Evolutionary conservation across 1,284 basidiomycete species (phyloP).

Genomic region (Irpex rosettiformis): DNA sequence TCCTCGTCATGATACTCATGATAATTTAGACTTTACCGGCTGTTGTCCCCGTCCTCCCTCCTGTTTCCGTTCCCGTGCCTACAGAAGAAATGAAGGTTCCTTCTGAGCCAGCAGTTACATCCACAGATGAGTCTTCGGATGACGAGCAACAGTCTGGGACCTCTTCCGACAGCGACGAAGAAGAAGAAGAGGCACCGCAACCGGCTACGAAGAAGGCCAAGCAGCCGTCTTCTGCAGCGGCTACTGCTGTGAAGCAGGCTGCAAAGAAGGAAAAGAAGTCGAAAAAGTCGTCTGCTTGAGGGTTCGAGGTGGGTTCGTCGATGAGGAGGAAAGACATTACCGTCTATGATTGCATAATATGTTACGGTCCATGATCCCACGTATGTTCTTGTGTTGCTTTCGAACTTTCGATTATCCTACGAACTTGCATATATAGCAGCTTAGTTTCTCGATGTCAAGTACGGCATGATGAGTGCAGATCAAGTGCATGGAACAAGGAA

Average conservation of each 20-base stretch:
- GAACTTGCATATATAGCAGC: not conserved
- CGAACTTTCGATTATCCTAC: not conserved
- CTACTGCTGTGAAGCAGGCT: slow-evolving; percentile 12
- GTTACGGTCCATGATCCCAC: not conserved
- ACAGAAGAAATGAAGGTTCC: not conserved
- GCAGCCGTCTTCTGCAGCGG: slow-evolving; percentile 9
- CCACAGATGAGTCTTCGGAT: slow-evolving; percentile 12
- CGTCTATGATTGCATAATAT: not conserved
- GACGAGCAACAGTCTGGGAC: slow-evolving; percentile 26
- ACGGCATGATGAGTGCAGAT: not conserved
- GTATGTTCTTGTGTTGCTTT: not conserved
- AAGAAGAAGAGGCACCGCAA: not conserved
- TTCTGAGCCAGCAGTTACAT: slow-evolving; percentile 21
- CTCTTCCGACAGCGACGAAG: slow-evolving; percentile 18
- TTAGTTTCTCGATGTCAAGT: not conserved
- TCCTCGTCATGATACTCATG: not conserved
- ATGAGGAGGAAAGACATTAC: not conserved
- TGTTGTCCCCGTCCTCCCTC: slow-evolving; percentile 2
- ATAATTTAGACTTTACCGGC: not conserved
- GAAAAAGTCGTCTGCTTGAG: slow-evolving; percentile 26
- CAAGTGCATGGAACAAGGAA: no score
- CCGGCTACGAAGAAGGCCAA: slow-evolving; percentile 8
- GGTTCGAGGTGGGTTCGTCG: not conserved
- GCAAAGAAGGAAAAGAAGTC: slow-evolving; percentile 27
- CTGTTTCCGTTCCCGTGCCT: no score